Conservation (phyloP, 2,329 filamentous ascomycete genomes). For the Tolypocladium sp. region DNA sequence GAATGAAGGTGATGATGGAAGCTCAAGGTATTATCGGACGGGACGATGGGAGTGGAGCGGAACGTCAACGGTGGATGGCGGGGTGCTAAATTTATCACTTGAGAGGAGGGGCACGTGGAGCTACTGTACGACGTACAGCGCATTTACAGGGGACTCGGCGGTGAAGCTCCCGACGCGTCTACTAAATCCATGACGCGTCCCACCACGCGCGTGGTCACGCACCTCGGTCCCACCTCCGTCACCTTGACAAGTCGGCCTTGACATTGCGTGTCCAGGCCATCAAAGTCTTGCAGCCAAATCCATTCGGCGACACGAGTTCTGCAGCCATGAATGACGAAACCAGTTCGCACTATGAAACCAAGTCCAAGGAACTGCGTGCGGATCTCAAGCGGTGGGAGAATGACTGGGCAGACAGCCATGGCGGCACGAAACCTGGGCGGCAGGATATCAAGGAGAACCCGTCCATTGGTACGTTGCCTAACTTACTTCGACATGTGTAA, state of each 20-base stretch:
- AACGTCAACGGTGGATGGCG: too few species aligned
- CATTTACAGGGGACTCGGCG: not conserved
- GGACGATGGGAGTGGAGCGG: too few species aligned
- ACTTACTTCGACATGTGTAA: not conserved
- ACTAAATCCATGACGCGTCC: not conserved
- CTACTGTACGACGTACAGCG: too few species aligned
- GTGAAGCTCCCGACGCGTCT: not conserved
- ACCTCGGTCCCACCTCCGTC: not conserved
- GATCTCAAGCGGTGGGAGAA: constrained; percentile 70
- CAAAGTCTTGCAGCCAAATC: not conserved
- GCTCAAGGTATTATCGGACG: not conserved
- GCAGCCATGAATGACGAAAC: constrained; percentile 36
- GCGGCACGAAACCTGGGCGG: constrained; percentile 59
- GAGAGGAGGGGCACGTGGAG: too few species aligned
- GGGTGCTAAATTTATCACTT: not conserved
- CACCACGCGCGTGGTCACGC: not conserved
- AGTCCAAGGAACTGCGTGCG: constrained; percentile 48
- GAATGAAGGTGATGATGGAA: not conserved
- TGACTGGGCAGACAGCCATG: constrained; percentile 52
- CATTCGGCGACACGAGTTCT: not conserved
- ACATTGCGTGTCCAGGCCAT: not conserved
- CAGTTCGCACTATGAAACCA: constrained; percentile 35
- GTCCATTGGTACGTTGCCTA: constrained; percentile 50
- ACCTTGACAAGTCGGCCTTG: not conserved
- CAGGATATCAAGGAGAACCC: constrained; percentile 69